Evolutionary conservation across 208 protist species (phyloP).

Genomic region (Trypanosoma lewisi): DNA sequence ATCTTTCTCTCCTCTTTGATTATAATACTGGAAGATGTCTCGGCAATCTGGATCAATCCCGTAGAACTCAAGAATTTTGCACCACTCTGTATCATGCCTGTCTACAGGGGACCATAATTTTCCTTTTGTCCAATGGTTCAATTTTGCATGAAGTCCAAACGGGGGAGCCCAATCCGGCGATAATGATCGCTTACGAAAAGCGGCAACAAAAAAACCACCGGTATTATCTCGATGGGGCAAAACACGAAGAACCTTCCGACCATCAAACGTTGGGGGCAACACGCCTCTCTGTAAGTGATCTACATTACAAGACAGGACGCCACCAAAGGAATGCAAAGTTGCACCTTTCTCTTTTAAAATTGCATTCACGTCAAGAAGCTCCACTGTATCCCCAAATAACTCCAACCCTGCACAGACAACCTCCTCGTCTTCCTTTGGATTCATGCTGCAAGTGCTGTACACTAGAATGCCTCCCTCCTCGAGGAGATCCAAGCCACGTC

Average conservation of each 20-base stretch:
- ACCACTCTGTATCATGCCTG: conserved; percentile 62
- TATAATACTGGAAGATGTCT: conserved; percentile 42
- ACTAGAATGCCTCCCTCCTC: conserved; percentile 85
- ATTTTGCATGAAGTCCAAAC: conserved; percentile 43
- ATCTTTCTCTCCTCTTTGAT: neutral
- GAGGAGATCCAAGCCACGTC: conserved; percentile 85
- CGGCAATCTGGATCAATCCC: conserved; percentile 48
- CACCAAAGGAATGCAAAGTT: conserved; percentile 55
- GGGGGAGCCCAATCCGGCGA: conserved; percentile 39
- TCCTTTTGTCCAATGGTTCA: conserved; percentile 89
- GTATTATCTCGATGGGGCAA: conserved; percentile 88
- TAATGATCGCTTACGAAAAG: conserved; percentile 74
- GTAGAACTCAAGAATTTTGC: conserved; percentile 76
- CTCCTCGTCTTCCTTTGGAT: conserved; percentile 96
- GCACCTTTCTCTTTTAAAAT: conserved; percentile 48
- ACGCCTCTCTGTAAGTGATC: conserved; percentile 38
- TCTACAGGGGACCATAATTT: conserved; percentile 79
- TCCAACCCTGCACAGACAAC: conserved; percentile 88
- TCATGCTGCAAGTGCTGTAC: conserved; percentile 97
- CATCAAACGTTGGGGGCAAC: conserved; percentile 60
- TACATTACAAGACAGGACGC: conserved; percentile 53
- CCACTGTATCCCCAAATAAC: conserved; percentile 70
- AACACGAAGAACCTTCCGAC: conserved; percentile 75
- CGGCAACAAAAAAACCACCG: conserved; percentile 90
- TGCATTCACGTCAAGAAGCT: conserved; percentile 83